Evolutionary conservation across 202 grass and related monocot species (phyloP).

Genomic region (Bolboschoenoplectus hybrid): DNA sequence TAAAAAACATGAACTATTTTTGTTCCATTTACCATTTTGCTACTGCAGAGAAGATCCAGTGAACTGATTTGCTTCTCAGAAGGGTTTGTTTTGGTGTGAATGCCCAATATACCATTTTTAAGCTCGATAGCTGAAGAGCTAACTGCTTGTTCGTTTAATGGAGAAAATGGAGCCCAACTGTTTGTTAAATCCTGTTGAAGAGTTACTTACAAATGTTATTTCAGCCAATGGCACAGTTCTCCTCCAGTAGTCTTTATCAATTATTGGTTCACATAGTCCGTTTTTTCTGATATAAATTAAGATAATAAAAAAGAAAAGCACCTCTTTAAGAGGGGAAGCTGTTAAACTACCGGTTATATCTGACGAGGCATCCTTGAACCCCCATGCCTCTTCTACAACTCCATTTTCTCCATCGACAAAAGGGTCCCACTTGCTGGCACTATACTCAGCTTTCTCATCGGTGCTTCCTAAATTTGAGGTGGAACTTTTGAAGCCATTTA

Average conservation of each 20-base stretch:
- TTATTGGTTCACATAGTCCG: not conserved
- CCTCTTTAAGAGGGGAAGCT: constrained; percentile 1
- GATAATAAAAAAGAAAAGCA: constrained; percentile 18
- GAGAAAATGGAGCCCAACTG: constrained; percentile 34
- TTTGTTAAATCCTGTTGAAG: constrained; percentile 27
- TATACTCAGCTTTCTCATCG: not conserved
- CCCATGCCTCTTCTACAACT: constrained; percentile 33
- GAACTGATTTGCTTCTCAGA: constrained; percentile 12
- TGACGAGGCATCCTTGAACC: constrained; percentile 24
- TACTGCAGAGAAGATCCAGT: not conserved
- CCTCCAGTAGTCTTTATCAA: not conserved
- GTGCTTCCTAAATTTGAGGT: constrained; percentile 22
- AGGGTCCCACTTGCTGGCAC: constrained; percentile 6
- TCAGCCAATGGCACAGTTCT: not conserved
- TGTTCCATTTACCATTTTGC: constrained; percentile 35
- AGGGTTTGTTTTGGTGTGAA: not conserved
- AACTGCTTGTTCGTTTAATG: constrained; percentile 8
- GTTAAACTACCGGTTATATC: constrained; percentile 14
- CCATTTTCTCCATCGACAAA: constrained; percentile 18
- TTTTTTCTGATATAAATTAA: constrained; percentile 5
- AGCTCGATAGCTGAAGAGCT: constrained; percentile 17
- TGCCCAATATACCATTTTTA: not conserved
- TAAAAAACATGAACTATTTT: constrained; percentile 26
- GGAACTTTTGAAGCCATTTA: constrained; percentile 27
- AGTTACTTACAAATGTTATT: constrained; percentile 8